A percentile compares a stretch with the other conserved stretches of the same genome.
Evolutionary conservation across 768 basidiomycete genomes (phyloP).

Genomic region (Botryobasidium botryosum): DNA sequence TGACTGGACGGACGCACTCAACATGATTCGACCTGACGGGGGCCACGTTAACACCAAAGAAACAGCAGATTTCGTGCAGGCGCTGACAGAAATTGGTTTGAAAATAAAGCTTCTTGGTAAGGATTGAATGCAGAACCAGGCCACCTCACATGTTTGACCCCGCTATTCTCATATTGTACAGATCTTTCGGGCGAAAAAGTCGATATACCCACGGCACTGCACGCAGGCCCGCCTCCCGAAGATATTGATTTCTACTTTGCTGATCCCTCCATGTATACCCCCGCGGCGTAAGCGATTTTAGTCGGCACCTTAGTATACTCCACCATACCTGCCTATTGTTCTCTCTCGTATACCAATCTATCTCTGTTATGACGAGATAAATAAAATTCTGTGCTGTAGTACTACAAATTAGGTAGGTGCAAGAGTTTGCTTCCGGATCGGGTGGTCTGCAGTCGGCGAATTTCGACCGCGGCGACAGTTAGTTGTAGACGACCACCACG

Average conservation of each 20-base stretch:
- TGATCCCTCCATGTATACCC: constrained; percentile 25
- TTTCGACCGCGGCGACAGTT: too few species aligned
- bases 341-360: too few species aligned
- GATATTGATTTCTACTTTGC: constrained; percentile 81
- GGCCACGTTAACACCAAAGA: constrained; percentile 73
- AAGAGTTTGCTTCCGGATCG: too few species aligned
- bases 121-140: constrained; percentile 15
- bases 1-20: constrained; percentile 89
- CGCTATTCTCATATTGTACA: constrained; percentile 17
- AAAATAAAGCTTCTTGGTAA: constrained; percentile 78
- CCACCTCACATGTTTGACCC: neutral
- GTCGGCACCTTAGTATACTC: too few species aligned
- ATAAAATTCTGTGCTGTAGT: too few species aligned
- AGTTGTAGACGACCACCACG: too few species aligned
- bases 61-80: constrained; percentile 72
- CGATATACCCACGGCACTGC: constrained; percentile 67
- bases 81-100: constrained; percentile 77
- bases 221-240: constrained; percentile 59
- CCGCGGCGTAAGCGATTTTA: too few species aligned
- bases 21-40: constrained; percentile 67
- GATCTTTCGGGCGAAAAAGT: constrained; percentile 82
- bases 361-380: too few species aligned
- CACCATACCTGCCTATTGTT: too few species aligned
- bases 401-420: too few species aligned
- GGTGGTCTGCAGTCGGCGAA: too few species aligned